Evolutionary conservation across 257 asterid species (phyloP).

Genomic region (Salvia splendens): DNA sequence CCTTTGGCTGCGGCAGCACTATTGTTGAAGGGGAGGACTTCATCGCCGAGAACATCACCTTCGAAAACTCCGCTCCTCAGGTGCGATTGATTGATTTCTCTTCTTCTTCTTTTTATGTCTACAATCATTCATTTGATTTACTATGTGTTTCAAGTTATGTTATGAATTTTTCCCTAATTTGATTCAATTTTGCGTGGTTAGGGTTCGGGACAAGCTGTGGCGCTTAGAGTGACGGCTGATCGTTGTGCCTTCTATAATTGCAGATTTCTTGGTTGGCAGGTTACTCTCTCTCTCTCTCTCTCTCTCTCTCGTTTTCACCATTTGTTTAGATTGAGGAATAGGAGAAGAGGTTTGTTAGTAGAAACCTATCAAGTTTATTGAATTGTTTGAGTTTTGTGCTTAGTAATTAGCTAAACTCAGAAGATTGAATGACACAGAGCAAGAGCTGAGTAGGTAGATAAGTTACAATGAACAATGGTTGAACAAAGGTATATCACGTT

Average conservation of each 20-base stretch:
- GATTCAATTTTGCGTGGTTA: constrained; percentile 19
- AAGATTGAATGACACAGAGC: neutral
- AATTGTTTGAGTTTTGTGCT: neutral
- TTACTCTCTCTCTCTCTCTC: constrained; percentile 23
- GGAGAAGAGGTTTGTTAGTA: neutral
- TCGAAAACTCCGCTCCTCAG: constrained; percentile 88
- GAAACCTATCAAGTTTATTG: neutral
- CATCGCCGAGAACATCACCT: constrained; percentile 91
- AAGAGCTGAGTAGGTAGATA: neutral
- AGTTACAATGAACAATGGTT: neutral
- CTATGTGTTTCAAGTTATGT: constrained; percentile 1
- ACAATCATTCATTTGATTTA: neutral
- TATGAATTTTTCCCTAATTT: constrained; percentile 13
- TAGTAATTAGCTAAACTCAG: neutral
- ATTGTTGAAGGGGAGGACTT: constrained; percentile 98
- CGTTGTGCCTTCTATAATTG: constrained; percentile 90
- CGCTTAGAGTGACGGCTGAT: constrained; percentile 88
- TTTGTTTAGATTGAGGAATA: neutral
- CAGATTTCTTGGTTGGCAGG: constrained; percentile 99
- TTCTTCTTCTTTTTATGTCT: neutral
- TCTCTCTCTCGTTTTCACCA: neutral
- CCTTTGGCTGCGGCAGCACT: constrained; percentile 85
- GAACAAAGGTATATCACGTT: neutral
- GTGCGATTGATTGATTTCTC: constrained; percentile 33
- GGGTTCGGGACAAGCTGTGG: constrained; percentile 99